Base-by-base conservation (phyloP, 2,329 filamentous ascomycete genomes). In the Lojkania enalia region DNA sequence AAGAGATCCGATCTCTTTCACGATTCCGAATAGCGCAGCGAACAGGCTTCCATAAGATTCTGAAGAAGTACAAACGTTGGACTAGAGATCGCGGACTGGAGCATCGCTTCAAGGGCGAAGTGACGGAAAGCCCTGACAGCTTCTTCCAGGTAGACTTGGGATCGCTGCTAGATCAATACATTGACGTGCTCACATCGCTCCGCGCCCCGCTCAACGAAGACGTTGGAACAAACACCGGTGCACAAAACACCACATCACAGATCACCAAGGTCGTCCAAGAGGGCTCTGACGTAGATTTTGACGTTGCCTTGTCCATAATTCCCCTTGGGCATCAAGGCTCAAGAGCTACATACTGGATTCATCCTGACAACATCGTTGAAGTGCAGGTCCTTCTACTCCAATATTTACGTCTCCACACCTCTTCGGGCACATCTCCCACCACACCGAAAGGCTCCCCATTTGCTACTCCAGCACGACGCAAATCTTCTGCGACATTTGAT, bases 41-140 rank as follows among this genome's bases (percentile, higher is more conserved):
- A 7, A 81, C 85, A 3, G 89, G 86, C 3, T 91, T 95, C 58
- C 81, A 82, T 43, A 95, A 95, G 71, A 85, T 95, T 27, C 74
- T 91, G 23, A 94, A 92, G 67, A 95, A 95, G 65, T 92, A 94
- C 71, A 75, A 86, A 78, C 91, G 90, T 78, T 94, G 89, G 89
- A 92, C 88, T 2, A 83, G 84, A 30, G 90, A 88, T 16, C 76
- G 76, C 4, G 77, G 79, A 0, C 74, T 94, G 16, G 80, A 80
- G 48, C 73, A 75, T 35, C 81, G 84, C 18, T 87, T 94, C 69
- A 82, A 80, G 49, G 78, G 84, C 20, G 80, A 84, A 55, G 72
- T 92, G 18, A 75, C 89, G 36, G 74, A 75, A 38, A 76, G 82
- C 42, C 83, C 82, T 3, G 86, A 85, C 67, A 88, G 85, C 68